Percentiles rank a stretch among this genome's conserved stretches.
Conservation (phyloP, 768 basidiomycete genomes). For the Trametes gibbosa region DNA sequence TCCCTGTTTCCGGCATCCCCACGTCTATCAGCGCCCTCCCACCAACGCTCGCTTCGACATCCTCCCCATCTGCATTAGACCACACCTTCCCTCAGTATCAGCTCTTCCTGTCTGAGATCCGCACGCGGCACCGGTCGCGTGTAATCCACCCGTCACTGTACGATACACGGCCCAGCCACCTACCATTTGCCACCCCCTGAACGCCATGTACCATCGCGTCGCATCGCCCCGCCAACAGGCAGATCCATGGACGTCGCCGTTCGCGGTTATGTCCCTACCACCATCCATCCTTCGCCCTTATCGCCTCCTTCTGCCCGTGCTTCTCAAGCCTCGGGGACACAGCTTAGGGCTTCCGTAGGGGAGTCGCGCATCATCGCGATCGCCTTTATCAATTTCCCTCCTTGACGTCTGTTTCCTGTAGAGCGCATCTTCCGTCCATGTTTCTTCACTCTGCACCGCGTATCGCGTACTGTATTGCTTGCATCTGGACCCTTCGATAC, state of each 20-base stretch:
- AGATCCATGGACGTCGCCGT: no score
- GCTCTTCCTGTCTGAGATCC: background rate
- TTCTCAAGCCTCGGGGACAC: background rate
- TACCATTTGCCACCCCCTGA: background rate
- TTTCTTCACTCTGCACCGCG: background rate
- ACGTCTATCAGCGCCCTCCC: slow-evolving; percentile 6
- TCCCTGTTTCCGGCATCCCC: slow-evolving; percentile 4
- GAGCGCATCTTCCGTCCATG: background rate
- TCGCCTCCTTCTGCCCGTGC: background rate
- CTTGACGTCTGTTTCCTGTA: background rate
- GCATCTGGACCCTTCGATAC: background rate
- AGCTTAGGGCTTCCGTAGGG: background rate
- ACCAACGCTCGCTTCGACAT: background rate
- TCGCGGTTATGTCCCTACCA: no score
- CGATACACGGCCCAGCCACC: background rate
- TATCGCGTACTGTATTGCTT: background rate
- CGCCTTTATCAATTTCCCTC: background rate
- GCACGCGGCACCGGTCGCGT: background rate
- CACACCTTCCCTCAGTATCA: background rate
- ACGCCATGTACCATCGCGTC: background rate
- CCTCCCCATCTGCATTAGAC: background rate
- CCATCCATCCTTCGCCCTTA: background rate
- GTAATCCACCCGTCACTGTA: background rate
- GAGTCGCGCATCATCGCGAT: background rate
- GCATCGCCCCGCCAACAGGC: background rate